Evolutionary conservation across 148 eudicot species (phyloP).

Genomic region (Dysphania ambrosioides): DNA sequence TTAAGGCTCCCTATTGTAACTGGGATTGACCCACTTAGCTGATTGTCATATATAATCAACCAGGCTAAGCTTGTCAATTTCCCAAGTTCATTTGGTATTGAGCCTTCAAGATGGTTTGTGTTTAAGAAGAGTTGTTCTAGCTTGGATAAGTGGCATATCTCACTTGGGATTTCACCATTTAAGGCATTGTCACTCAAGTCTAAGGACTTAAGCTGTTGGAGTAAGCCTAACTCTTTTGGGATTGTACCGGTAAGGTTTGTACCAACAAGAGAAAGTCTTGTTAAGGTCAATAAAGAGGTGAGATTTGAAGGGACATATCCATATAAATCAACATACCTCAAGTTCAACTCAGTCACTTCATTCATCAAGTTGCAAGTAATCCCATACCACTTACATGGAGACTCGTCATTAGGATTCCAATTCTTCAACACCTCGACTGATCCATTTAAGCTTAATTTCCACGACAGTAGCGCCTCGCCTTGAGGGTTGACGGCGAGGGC

Average conservation of each 20-base stretch:
- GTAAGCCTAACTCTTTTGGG: conserved; percentile 48
- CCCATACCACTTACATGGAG: conserved; percentile 73
- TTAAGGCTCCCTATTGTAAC: conserved; percentile 53
- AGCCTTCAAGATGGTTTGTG: conserved; percentile 61
- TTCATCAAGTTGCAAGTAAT: conserved; percentile 50
- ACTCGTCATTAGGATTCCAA: conserved; percentile 54
- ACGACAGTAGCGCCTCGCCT: conserved; percentile 62
- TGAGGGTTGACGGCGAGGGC: conserved; percentile 52
- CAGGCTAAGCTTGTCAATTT: conserved; percentile 47
- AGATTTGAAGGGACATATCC: conserved; percentile 60
- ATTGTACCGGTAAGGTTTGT: conserved; percentile 70
- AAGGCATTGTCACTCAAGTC: conserved; percentile 79
- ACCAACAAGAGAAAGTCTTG: conserved; percentile 49
- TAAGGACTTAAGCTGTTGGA: conserved; percentile 37
- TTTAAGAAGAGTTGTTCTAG: conserved; percentile 57
- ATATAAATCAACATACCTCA: conserved; percentile 60
- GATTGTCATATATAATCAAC: conserved; percentile 71
- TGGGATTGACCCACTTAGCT: conserved; percentile 71
- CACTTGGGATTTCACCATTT: conserved; percentile 65
- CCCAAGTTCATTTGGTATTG: conserved; percentile 55
- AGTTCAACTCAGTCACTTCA: conserved; percentile 52
- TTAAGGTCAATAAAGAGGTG: conserved; percentile 41
- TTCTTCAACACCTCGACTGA: conserved; percentile 34
- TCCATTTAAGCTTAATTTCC: conserved; percentile 62
- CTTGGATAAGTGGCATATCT: conserved; percentile 41